Evolutionary conservation across 768 basidiomycete genomes (phyloP).

Genomic region (Mycena haematopus): DNA sequence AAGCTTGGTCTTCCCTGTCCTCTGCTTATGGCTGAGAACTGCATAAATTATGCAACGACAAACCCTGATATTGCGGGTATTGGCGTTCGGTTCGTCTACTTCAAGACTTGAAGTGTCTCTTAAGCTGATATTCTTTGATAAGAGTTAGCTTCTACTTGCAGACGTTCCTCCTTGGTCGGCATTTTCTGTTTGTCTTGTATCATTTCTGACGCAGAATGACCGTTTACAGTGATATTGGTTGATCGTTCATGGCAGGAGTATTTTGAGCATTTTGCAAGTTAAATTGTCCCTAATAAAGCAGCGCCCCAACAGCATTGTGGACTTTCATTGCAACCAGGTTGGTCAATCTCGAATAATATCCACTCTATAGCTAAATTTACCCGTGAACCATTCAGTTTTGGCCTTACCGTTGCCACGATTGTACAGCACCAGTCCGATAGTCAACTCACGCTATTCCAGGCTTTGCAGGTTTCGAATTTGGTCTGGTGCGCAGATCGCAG

Average conservation of each 20-base stretch:
- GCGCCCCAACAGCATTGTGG: slow-evolving; percentile 47
- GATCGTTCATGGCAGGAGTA: slow-evolving; percentile 47
- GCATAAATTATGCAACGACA: slow-evolving; percentile 11
- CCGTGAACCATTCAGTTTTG: slow-evolving; percentile 35
- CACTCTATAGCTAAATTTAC: background rate
- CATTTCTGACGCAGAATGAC: slow-evolving; percentile 38
- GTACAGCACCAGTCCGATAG: slow-evolving; percentile 35
- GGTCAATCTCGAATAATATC: background rate
- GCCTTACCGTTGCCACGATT: slow-evolving; percentile 46
- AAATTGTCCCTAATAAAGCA: slow-evolving; percentile 9
- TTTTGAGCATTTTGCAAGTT: background rate
- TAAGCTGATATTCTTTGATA: background rate
- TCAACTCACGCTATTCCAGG: slow-evolving; percentile 47
- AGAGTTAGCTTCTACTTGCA: slow-evolving; percentile 39
- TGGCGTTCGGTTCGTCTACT: slow-evolving; percentile 23
- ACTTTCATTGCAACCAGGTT: slow-evolving; percentile 46
- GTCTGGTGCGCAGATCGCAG: slow-evolving; percentile 41
- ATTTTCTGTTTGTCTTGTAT: background rate
- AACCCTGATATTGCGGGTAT: slow-evolving; percentile 30
- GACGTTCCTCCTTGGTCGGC: slow-evolving; percentile 35
- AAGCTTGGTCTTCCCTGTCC: background rate
- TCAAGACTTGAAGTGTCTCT: background rate
- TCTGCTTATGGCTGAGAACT: slow-evolving; percentile 7
- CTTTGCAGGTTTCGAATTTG: slow-evolving; percentile 47
- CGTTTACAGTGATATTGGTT: slow-evolving; percentile 44